phyloP scores from a whole-genome alignment of 495 filamentous ascomycete genomes.

The Penicillium lividum region DNA sequence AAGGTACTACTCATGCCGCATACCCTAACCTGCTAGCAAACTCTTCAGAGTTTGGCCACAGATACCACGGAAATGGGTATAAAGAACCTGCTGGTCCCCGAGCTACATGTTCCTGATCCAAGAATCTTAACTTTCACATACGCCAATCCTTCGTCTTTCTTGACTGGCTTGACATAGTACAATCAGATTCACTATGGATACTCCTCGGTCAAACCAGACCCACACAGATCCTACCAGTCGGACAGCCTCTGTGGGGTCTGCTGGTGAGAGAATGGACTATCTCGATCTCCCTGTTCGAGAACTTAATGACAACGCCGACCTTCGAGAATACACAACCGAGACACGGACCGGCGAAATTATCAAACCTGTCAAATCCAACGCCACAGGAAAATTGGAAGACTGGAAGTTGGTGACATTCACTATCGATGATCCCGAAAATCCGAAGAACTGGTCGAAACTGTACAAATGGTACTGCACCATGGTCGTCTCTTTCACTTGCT shows the following conservation, averaged over 20 bases:
- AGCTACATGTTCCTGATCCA: neutral
- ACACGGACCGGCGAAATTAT: constrained; percentile 60
- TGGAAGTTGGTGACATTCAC: constrained; percentile 76
- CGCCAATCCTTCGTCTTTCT: neutral
- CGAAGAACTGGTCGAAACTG: constrained; percentile 58
- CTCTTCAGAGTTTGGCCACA: neutral
- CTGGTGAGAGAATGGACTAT: constrained; percentile 26
- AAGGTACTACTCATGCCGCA: constrained; percentile 8
- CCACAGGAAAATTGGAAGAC: constrained; percentile 50
- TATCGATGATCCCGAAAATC: constrained; percentile 60
- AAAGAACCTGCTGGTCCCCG: constrained; percentile 1
- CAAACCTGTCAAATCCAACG: constrained; percentile 51
- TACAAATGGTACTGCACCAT: constrained; percentile 70
- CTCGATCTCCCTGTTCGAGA: constrained; percentile 63
- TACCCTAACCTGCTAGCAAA: neutral
- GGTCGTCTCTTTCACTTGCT: constrained; percentile 60
- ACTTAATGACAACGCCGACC: constrained; percentile 56
- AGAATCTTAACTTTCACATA: neutral
- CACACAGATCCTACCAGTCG: constrained; percentile 18
- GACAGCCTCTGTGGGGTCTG: constrained; percentile 28
- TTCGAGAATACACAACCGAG: constrained; percentile 66
- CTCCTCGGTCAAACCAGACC: neutral
- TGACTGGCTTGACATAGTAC: constrained; percentile 3
- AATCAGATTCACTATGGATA: constrained; percentile 9
- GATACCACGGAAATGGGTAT: constrained; percentile 11